A percentile compares a stretch with the other conserved stretches of the same genome.
phyloP scores from a whole-genome alignment of 176 grass and related monocot genomes.

The Phoenix dactylifera region DNA sequence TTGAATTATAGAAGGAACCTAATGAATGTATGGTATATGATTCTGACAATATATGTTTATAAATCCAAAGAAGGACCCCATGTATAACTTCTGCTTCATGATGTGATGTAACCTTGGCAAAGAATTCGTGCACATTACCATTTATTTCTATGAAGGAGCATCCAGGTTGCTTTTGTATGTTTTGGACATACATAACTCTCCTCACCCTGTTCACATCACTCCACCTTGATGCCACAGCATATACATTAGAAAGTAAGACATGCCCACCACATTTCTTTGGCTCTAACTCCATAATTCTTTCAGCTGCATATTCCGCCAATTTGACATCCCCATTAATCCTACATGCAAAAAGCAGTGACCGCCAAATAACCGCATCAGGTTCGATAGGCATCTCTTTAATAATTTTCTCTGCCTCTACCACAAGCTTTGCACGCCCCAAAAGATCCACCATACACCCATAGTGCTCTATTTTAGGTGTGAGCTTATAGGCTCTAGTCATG shows the following conservation, averaged over 20 bases:
- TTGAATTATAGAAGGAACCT: no score
- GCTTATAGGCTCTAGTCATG: conserved; percentile 54
- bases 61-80: conserved; percentile 44
- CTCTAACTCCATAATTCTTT: conserved; percentile 59
- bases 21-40: background rate
- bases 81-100: conserved; percentile 47
- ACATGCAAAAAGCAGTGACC: conserved; percentile 79
- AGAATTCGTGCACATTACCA: conserved; percentile 64
- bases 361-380: conserved; percentile 70
- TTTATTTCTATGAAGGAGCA: conserved; percentile 88
- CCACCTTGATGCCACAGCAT: conserved; percentile 74
- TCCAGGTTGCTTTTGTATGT: conserved; percentile 59
- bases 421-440: conserved; percentile 69
- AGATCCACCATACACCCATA: conserved; percentile 91
- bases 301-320: conserved; percentile 55
- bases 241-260: conserved; percentile 88
- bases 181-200: conserved; percentile 29
- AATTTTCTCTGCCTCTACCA: conserved; percentile 46
- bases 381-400: conserved; percentile 63
- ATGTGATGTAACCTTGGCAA: conserved; percentile 54
- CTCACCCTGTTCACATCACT: conserved; percentile 56
- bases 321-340: conserved; percentile 40
- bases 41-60: conserved; percentile 37
- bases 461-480: conserved; percentile 59
- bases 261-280: conserved; percentile 38